phyloP scores from a whole-genome alignment of 73 alveolate genomes.

The Loxodes magnus region DNA sequence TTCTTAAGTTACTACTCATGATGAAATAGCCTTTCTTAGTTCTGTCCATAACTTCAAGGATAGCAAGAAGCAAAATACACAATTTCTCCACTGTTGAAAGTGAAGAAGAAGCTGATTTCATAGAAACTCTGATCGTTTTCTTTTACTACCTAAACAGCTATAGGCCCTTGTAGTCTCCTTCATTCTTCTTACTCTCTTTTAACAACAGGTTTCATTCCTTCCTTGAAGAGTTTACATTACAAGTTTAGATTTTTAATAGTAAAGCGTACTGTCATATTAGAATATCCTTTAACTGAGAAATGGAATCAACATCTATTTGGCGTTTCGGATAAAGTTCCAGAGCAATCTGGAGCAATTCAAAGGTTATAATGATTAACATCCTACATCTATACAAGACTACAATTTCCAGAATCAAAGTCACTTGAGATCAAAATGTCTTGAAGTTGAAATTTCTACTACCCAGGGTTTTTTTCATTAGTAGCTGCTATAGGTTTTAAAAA shows the following conservation, averaged over 20 bases:
- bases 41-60: constrained; percentile 44
- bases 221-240: constrained; percentile 7
- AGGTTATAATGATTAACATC: neutral
- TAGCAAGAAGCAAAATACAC: constrained; percentile 51
- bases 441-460: no score
- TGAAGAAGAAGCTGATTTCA: constrained; percentile 15
- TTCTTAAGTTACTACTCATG: neutral
- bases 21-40: constrained; percentile 13
- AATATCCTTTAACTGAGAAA: constrained; percentile 34
- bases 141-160: neutral
- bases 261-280: constrained; percentile 22
- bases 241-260: constrained; percentile 31
- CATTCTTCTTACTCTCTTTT: constrained; percentile 16
- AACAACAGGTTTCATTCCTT: constrained; percentile 11
- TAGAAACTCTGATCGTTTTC: constrained; percentile 12
- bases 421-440: neutral
- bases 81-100: constrained; percentile 19
- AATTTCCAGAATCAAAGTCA: constrained; percentile 11
- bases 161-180: constrained; percentile 17
- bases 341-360: constrained; percentile 5
- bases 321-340: neutral
- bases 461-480: no score
- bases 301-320: constrained; percentile 40
- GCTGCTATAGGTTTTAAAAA: no score
- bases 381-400: neutral